A percentile compares a stretch with the other conserved stretches of the same genome.
phyloP scores from a whole-genome alignment of 805 yeast genomes.

The Kazachstania africana region DNA sequence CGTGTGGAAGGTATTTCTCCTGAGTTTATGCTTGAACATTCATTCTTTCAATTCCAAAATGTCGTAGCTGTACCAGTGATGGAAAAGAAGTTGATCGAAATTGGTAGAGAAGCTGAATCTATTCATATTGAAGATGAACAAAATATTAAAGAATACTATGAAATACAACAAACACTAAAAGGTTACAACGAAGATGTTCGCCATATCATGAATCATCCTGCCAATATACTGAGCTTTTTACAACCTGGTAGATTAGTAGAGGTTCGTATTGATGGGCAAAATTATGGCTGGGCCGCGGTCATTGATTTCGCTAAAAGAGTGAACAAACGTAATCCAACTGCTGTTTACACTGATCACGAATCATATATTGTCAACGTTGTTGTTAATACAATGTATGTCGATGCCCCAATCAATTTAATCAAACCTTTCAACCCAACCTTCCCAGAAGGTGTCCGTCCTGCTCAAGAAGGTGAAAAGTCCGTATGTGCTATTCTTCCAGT shows the following conservation, averaged over 20 bases:
- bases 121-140: constrained; percentile 63
- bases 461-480: constrained; percentile 56
- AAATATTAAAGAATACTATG: constrained; percentile 70
- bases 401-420: constrained; percentile 73
- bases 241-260: constrained; percentile 81
- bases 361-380: constrained; percentile 80
- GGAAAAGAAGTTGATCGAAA: constrained; percentile 51
- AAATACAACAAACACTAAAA: constrained; percentile 59
- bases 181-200: constrained; percentile 65
- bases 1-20: constrained; percentile 98
- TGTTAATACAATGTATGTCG: constrained; percentile 63
- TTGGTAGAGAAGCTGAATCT: constrained; percentile 36
- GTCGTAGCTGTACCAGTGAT: constrained; percentile 80
- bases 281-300: constrained; percentile 97
- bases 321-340: constrained; percentile 46
- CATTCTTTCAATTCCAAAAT: constrained; percentile 92
- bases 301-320: constrained; percentile 62
- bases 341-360: constrained; percentile 69
- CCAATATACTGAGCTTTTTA: constrained; percentile 68
- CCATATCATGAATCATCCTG: constrained; percentile 82
- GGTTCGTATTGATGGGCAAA: constrained; percentile 43
- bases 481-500: constrained; percentile 75
- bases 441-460: constrained; percentile 84
- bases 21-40: constrained; percentile 88
- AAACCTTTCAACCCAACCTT: constrained; percentile 68